Evolutionary conservation across 2,329 filamentous ascomycete genomes (phyloP), one percentile per base, ranked within the genome.

Genomic region (Penicillium brasilianum): DNA sequence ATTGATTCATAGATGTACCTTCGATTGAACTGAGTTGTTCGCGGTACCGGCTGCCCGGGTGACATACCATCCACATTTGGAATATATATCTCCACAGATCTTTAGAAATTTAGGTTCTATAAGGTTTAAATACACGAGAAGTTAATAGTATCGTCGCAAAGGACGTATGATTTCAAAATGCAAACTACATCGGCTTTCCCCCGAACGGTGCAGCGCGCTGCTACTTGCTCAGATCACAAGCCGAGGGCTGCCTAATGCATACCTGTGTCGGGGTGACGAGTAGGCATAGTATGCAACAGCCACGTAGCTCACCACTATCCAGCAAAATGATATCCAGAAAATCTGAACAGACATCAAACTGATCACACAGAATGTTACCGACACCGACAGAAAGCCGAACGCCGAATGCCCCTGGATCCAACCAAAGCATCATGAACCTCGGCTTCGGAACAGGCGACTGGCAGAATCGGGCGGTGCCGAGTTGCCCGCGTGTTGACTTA

Each of bases 401-500:
- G 41, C 53, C 53, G 43, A 56, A 46, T 5, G 6, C 36, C 18
- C 39, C 39, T 18, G 5, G 16, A 28, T 4, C 25, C 11, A 36
- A 25, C n/a, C 53, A 34, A 13, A 20, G 52, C 36, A 43, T 54
- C 53, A 13, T 72, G 69, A 58, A 76, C 74, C 74, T 76, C 74
- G 74, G 74, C 73, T 73, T 72, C 72, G 71, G 72, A 64, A 54
- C 37, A 54, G 52, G 37, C 52, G 25, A 68, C 58, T 64, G 73
- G 72, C 69, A 73, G 68, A 74, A 74, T 63, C 67, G 68, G 71
- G 72, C 72, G 71, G 70, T 73, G 67, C 70, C 69, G 66, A 71
- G 62, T 59, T 63, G 60, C 63, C 66, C 65, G 65, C 61, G 64
- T 67, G 64, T 64, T 66, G 60, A 60, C 61, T 65, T 69, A 60